Percentiles rank a stretch among this genome's conserved stretches.
Conservation (phyloP, 495 filamentous ascomycete species). For the Talaromyces trachyspermus region DNA sequence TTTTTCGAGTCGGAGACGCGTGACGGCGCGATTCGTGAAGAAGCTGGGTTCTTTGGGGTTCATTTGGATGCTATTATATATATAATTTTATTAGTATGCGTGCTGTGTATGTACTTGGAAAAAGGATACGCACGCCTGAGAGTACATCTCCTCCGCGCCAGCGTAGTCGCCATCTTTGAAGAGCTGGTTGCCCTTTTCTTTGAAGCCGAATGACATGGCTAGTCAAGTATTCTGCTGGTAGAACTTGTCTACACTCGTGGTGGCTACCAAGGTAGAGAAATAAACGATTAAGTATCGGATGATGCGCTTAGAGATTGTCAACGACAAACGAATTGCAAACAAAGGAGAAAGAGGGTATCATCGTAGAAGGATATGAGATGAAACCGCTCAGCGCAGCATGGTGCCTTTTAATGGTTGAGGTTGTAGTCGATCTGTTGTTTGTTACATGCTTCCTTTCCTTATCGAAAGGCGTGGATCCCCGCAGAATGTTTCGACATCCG, state of each 20-base stretch:
- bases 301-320: too few species aligned
- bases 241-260: too few species aligned
- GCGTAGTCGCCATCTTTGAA: conserved; percentile 64
- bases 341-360: background rate
- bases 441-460: too few species aligned
- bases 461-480: conserved; percentile 9
- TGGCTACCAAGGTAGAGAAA: too few species aligned
- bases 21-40: conserved; percentile 84
- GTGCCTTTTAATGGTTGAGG: too few species aligned
- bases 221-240: background rate
- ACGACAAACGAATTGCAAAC: background rate
- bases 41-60: conserved; percentile 41
- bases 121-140: conserved; percentile 61
- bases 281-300: too few species aligned
- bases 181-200: conserved; percentile 40
- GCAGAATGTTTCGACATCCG: conserved; percentile 3
- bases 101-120: background rate
- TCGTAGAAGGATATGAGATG: background rate
- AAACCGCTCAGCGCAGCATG: background rate
- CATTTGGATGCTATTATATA: conserved; percentile 34
- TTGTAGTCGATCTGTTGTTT: too few species aligned
- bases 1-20: conserved; percentile 61
- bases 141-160: conserved; percentile 71
- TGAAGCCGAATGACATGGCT: conserved; percentile 33
- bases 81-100: background rate